Base-by-base conservation (phyloP, 2,329 filamentous ascomycete species). In the Xylariaceae sp. region DNA sequence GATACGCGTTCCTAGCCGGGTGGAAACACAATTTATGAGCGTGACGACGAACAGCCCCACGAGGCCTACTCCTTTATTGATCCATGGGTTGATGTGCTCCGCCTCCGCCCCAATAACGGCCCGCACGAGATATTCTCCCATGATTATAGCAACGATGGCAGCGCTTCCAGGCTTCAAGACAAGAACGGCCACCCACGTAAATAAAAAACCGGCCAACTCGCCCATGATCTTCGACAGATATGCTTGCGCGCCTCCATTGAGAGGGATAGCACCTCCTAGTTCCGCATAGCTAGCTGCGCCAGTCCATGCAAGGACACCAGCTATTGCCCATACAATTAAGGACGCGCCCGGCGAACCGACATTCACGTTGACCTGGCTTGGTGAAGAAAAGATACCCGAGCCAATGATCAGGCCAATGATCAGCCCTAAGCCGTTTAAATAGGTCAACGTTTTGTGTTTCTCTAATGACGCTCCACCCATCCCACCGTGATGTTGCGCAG, bases 191-290 rank as follows among this genome's bases (percentile, higher is more conserved):
- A 91, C 92, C 94, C 94, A 99, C 2, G 92, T 95, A 72, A 97
- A 99, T 27, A 97, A 77, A 68, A 99, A 99, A 0, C 94, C 94
- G 1, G 86, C 84, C 66, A 96, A 78, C 74, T 99, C 94, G 48
- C 93, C 93, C 72, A 97, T 96, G 54, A 96, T 99, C 75, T 97
- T 97, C 61, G 91, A 87, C 36, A 99, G 78, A 70, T 99, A 99
- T 2, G 95, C 87, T 72, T 97, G 94, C 13, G 94, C 84, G 4
- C 94, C 94, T 51, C 94, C 94, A 70, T 97, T 99, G 20, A 99
- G 76, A 5, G 94, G 94, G 60, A 99, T 97, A 0, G 94, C 92
- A 33, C 94, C 93, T 55, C 94, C 94, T 4, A 99, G 81, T 75
- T 99, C 94, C 3, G 94, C 94, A 73, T 96, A 99, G 64, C 91